phyloP scores from a whole-genome alignment of 2,329 filamentous ascomycete genomes.

The Passalora sequoiae region DNA sequence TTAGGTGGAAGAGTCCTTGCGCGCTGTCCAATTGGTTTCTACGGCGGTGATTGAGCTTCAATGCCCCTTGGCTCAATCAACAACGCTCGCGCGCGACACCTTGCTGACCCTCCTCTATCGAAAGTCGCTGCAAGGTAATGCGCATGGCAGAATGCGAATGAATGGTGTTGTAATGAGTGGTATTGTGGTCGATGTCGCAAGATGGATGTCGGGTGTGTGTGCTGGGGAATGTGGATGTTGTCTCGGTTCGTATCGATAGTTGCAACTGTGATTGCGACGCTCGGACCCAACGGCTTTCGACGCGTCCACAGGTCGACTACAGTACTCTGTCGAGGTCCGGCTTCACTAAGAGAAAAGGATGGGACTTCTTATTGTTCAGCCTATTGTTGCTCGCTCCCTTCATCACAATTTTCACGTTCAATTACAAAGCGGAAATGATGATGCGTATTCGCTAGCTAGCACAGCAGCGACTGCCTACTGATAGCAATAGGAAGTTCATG shows the following conservation, averaged over 20 bases:
- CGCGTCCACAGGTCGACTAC: no score
- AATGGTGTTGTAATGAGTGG: no score
- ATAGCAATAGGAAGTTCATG: conserved; percentile 1
- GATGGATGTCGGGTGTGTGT: neutral
- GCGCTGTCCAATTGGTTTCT: neutral
- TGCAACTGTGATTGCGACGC: no score
- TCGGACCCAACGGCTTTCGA: no score
- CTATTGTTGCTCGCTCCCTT: no score
- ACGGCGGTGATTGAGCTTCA: neutral
- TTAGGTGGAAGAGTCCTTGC: conserved; percentile 8
- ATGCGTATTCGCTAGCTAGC: no score
- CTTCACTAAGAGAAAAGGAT: no score
- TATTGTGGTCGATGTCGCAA: neutral
- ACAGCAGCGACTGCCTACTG: no score
- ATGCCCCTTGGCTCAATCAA: conserved; percentile 7
- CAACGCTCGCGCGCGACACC: neutral
- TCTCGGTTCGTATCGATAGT: neutral
- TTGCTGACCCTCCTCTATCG: conserved; percentile 5
- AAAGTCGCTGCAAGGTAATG: conserved; percentile 4
- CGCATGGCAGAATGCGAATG: conserved; percentile 1
- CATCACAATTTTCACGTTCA: no score
- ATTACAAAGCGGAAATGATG: no score
- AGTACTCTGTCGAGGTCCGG: no score
- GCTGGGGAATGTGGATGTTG: neutral
- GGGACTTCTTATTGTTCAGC: no score